Percentiles rank a stretch among this genome's conserved stretches.
phyloP scores from a whole-genome alignment of 129 eudicot genomes.

The Flaveria linearis region DNA sequence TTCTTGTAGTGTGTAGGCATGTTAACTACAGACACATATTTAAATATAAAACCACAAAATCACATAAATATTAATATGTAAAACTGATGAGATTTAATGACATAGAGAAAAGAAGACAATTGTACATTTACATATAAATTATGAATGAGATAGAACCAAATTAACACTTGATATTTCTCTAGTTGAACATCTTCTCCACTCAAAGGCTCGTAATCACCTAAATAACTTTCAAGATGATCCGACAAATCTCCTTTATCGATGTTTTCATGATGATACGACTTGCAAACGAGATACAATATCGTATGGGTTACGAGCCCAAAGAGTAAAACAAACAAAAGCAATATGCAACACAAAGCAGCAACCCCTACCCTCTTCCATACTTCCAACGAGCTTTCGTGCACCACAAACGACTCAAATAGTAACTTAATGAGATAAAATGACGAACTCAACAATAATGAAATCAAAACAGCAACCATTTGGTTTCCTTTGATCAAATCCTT shows the following conservation, averaged over 20 bases:
- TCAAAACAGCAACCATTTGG: constrained; percentile 25
- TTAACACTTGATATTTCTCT: constrained; percentile 37
- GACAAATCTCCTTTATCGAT: constrained; percentile 64
- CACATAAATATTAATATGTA: too few species aligned
- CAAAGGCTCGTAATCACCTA: constrained; percentile 48
- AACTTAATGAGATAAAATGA: constrained; percentile 18
- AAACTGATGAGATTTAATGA: too few species aligned
- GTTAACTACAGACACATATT: too few species aligned
- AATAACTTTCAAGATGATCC: constrained; percentile 43
- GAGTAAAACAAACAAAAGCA: constrained; percentile 40
- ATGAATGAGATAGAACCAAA: background rate
- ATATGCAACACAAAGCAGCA: constrained; percentile 35
- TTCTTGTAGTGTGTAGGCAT: too few species aligned
- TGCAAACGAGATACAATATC: constrained; percentile 60
- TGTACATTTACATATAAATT: background rate
- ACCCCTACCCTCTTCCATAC: constrained; percentile 35
- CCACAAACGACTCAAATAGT: constrained; percentile 29
- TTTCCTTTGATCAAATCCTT: constrained; percentile 57
- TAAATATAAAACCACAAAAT: too few species aligned
- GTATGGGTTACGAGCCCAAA: constrained; percentile 59
- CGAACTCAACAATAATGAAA: constrained; percentile 44
- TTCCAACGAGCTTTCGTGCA: constrained; percentile 29
- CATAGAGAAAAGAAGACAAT: background rate
- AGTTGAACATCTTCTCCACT: constrained; percentile 41
- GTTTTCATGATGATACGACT: constrained; percentile 62